Evolutionary conservation across 1,284 basidiomycete genomes (phyloP).

Genomic region (Fomitopsis betulina): DNA sequence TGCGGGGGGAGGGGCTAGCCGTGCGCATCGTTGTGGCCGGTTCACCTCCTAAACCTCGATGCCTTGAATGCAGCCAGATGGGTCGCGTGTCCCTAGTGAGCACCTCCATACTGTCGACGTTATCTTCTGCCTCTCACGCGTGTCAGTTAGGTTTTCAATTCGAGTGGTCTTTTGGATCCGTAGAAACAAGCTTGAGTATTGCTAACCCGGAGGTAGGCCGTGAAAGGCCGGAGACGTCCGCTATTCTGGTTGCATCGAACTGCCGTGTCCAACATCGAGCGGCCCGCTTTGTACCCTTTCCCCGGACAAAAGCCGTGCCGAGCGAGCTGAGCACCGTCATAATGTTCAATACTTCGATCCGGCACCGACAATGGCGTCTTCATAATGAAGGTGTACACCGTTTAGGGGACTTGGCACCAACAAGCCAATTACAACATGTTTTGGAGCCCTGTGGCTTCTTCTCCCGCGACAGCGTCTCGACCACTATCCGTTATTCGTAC

Average conservation of each 20-base stretch:
- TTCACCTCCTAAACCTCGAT: neutral
- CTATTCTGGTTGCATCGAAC: neutral
- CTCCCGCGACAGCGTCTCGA: neutral
- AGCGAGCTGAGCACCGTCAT: neutral
- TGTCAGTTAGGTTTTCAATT: constrained; percentile 4
- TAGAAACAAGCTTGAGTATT: neutral
- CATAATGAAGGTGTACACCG: neutral
- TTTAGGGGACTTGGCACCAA: too few relatives aligned
- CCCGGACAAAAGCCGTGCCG: neutral
- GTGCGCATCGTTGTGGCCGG: too few relatives aligned
- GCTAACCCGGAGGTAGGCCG: neutral
- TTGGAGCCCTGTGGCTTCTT: neutral
- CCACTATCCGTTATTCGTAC: neutral
- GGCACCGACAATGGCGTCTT: neutral
- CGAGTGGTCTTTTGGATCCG: neutral
- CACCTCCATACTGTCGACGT: neutral
- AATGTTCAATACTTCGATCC: neutral
- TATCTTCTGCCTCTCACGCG: constrained; percentile 1
- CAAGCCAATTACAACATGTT: too few relatives aligned
- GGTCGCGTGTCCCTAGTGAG: neutral
- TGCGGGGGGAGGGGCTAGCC: too few relatives aligned
- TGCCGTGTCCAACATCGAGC: neutral
- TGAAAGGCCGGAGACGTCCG: neutral
- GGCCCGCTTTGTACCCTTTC: neutral
- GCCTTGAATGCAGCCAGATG: neutral